Evolutionary conservation across 495 filamentous ascomycete species (phyloP).

Genomic region (Astrothelium macrocarpum): DNA sequence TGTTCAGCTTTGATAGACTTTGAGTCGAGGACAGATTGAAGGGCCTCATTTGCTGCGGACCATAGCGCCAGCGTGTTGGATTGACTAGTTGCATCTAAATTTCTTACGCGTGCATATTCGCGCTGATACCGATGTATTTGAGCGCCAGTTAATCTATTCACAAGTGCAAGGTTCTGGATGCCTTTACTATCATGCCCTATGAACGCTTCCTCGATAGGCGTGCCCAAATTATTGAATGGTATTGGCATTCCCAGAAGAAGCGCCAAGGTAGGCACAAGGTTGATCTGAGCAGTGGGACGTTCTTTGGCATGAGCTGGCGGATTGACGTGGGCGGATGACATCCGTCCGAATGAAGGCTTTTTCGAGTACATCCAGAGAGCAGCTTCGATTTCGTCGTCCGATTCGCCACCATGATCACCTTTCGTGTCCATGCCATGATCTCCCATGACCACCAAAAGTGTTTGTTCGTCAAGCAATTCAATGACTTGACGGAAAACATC

Average conservation of each 20-base stretch:
- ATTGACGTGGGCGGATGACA: conserved; percentile 44
- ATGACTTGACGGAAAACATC: conserved; percentile 62
- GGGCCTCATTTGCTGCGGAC: conserved; percentile 41
- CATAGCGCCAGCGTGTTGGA: conserved; percentile 51
- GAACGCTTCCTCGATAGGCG: conserved; percentile 91
- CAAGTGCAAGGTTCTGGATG: conserved; percentile 63
- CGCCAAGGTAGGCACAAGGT: conserved; percentile 85
- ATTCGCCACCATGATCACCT: conserved; percentile 95
- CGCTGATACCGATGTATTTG: conserved; percentile 85
- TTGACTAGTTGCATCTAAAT: conserved; percentile 49
- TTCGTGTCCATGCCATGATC: conserved; percentile 98
- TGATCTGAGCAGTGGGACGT: conserved; percentile 84
- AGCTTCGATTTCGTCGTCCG: conserved; percentile 86
- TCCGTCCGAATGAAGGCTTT: conserved; percentile 68
- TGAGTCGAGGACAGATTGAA: conserved; percentile 28
- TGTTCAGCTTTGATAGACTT: conserved; percentile 33
- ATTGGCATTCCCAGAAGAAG: conserved; percentile 84
- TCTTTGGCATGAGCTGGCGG: conserved; percentile 69
- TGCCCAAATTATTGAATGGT: conserved; percentile 94
- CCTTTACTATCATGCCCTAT: conserved; percentile 54
- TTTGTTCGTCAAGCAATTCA: conserved; percentile 66
- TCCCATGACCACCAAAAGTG: conserved; percentile 88
- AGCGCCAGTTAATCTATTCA: conserved; percentile 66
- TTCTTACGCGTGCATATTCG: conserved; percentile 51
- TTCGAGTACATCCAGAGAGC: conserved; percentile 98